Base-by-base conservation (phyloP, 2,329 filamentous ascomycete species). In the Sporothrix curviconia region DNA sequence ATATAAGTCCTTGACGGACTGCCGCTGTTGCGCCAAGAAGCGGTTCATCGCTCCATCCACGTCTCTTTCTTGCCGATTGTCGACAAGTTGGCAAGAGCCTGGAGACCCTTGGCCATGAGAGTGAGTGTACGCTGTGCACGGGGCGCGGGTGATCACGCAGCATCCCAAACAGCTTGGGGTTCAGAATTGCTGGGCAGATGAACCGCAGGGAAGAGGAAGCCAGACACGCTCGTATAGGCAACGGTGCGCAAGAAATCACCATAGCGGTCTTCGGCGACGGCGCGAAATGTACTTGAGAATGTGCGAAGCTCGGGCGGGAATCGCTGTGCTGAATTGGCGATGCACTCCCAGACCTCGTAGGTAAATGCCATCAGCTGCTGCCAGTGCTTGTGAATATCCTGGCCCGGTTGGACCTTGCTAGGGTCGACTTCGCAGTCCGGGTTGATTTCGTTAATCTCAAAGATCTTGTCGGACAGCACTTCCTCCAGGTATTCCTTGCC, bases 31-130 rank as follows among this genome's bases (percentile, higher is more conserved):
- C 8, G 78, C 80, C 37, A 97, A 75, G 65, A 96, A 96, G 43
- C 82, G 82, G 68, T 96, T 97, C 92, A 97, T 97, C 0, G 91
- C 72, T 96, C 92, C 92, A 97, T 96, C 90, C 91, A 97, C n/a
- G 87, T 85, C 71, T 97, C 92, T 69, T 96, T 95, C 67, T 89
- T 92, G 40, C 92, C 92, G 68, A 96, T 96, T 0, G 84, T 90
- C 2, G 90, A 89, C 72, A 96, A 80, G 69, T 96, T 96, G 17
- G 91, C 90, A 59, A 97, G 78, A 15, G 90, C 92, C 72, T 96
- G 92, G 8, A 97, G 76, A 1, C 89, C 90, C 71, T 97, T 97
- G 24, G 92, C 90, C 59, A 97, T 92, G 51, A 97, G 79, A 0
- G 92, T 96, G 55, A 96, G 79, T 0, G 92, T 95, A 42, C 92